These are phyloP conservation scores for Metschnikowia cerradonensis DNA, from an alignment of 805 yeast species.

Conservation along the genomic window DNA sequence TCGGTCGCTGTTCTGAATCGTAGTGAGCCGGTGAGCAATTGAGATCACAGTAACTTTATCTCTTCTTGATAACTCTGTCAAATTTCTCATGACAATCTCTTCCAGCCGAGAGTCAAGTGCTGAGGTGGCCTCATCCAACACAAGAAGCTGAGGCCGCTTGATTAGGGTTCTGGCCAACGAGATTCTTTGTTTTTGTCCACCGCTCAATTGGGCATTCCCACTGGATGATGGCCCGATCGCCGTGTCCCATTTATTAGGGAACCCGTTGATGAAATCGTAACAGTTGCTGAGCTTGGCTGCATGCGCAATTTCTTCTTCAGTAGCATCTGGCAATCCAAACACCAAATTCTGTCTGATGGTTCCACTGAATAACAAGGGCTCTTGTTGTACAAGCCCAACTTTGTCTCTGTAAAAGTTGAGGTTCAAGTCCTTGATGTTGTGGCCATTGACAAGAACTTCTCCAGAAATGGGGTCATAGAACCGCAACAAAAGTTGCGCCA, in stretches of 20 bases:
- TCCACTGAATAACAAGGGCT: constrained; percentile 85
- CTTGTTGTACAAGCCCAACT: constrained; percentile 91
- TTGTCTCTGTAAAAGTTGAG: constrained; percentile 68
- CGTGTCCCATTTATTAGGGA: constrained; percentile 82
- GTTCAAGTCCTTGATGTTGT: constrained; percentile 59
- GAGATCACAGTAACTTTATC: constrained; percentile 66
- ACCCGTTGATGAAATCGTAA: constrained; percentile 57
- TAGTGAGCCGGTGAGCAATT: constrained; percentile 87
- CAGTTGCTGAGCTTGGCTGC: constrained; percentile 77
- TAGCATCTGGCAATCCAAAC: constrained; percentile 62
- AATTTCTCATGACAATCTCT: constrained; percentile 73
- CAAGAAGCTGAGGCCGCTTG: constrained; percentile 71
- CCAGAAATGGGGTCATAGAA: constrained; percentile 80
- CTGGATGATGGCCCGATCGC: constrained; percentile 71
- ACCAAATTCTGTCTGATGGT: constrained; percentile 77
- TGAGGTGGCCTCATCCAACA: constrained; percentile 92
- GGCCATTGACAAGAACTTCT: constrained; percentile 57
- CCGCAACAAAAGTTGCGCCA: constrained; percentile 72
- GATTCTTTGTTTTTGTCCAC: constrained; percentile 92
- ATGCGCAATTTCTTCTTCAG: constrained; percentile 52
- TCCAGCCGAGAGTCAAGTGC: constrained; percentile 90
- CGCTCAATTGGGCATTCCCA: constrained; percentile 79
- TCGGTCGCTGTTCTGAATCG: constrained; percentile 77
- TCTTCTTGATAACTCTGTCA: constrained; percentile 46
- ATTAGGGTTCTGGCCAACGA: constrained; percentile 87